Evolutionary conservation across 1,284 basidiomycete genomes (phyloP), one percentile per base, ranked within the genome.

Genomic region (Malassezia brasiliensis): DNA sequence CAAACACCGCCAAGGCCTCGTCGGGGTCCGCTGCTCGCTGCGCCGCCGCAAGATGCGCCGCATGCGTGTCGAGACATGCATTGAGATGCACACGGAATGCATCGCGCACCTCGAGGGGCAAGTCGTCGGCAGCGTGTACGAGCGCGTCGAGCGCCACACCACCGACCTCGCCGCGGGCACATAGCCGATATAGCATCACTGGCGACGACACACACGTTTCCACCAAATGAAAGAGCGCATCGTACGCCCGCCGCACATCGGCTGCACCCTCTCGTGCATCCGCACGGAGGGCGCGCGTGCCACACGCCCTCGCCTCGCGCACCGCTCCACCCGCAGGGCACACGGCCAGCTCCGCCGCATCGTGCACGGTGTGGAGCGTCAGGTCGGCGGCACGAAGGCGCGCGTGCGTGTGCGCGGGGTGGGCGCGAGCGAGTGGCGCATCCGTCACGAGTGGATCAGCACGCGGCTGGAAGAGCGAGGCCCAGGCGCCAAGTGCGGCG

Each of bases 401-500:
- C 25, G 25, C 25, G 25, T 3, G 25, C 25, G 25, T 28, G 25
- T 7, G 25, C 25, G 25, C 40, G 40, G 30, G 2, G 6, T 42
- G 14, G 20, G n/a, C n/a, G n/a, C 15, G 40, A 5, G 22, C 22
- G 22, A 40, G 38, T 9, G 10, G 17, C 38, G 3, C 17, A 10
- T 19, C 38, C 14, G 19, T 12, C 17, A 30, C 40, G 40, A 42
- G 19, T 15, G 47, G 47, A 15, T 48, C 47, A 2, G 47, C 47
- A 5, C 15, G 41, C 20, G 37, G 34, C 19, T 51, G 44, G 22
- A 41, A 47, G 36, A 56, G 50, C 19, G 42, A 47, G 1, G 54
- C 54, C 54, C 54, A 56, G 7, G 50, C 54, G 38, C 54, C 54
- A 5, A 54, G 30, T 17, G 37, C 37, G 5, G 31, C 3, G 6